Evolutionary conservation across 2,329 filamentous ascomycete species (phyloP).

Genomic region (Periglandula ipomoeae): DNA sequence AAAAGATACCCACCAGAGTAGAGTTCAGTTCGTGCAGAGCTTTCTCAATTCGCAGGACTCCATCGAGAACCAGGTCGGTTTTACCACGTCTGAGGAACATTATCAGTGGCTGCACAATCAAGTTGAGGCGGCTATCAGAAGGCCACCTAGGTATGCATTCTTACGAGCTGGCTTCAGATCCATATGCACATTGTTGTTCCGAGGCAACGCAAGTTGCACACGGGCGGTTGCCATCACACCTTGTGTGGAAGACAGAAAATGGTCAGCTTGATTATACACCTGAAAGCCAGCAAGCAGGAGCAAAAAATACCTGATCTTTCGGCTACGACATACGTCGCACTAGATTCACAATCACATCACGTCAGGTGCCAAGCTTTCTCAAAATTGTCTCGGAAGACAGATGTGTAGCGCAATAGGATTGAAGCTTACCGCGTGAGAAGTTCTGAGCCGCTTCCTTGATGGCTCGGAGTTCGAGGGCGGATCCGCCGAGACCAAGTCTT

Average conservation of each 20-base stretch:
- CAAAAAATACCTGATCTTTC: constrained; percentile 33
- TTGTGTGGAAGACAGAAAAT: constrained; percentile 15
- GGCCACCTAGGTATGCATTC: constrained; percentile 7
- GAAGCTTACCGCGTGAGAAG: constrained; percentile 31
- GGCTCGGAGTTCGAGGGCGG: constrained; percentile 20
- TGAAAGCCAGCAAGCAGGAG: background rate
- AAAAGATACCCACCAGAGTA: constrained; percentile 23
- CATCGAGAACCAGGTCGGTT: constrained; percentile 41
- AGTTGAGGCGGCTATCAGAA: background rate
- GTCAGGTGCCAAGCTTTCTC: background rate
- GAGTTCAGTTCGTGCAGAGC: constrained; percentile 35
- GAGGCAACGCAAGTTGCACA: constrained; percentile 29
- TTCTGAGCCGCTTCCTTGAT: constrained; percentile 30
- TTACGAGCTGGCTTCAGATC: constrained; percentile 34
- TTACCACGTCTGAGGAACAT: constrained; percentile 27
- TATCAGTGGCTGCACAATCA: background rate
- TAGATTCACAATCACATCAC: constrained; percentile 12
- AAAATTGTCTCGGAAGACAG: background rate
- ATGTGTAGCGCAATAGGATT: background rate
- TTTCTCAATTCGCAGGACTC: constrained; percentile 37
- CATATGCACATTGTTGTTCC: constrained; percentile 31
- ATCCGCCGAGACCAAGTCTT: constrained; percentile 15
- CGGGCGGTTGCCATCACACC: constrained; percentile 38
- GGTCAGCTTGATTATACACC: background rate
- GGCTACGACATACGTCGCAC: constrained; percentile 38